These are phyloP conservation scores for Mycena albidolilacea DNA, from an alignment of 768 basidiomycete genomes.

Conservation along the genomic window DNA sequence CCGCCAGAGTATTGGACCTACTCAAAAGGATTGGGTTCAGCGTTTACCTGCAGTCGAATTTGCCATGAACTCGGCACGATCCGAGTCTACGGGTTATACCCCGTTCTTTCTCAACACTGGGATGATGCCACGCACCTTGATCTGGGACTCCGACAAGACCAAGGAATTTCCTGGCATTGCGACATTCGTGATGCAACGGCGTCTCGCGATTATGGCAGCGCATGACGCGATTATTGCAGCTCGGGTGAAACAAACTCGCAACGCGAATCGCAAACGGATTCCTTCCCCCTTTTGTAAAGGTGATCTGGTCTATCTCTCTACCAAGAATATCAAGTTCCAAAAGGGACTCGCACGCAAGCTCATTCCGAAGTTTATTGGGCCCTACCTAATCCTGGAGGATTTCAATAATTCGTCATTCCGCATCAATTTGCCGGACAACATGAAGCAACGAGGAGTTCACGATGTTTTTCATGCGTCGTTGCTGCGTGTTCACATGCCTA, in stretches of 20 bases:
- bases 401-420: background rate
- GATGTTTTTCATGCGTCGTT: too few relatives aligned
- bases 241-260: background rate
- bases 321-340: slow-evolving; percentile 6
- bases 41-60: background rate
- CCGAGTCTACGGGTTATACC: background rate
- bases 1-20: background rate
- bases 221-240: background rate
- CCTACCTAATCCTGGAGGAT: background rate
- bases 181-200: background rate
- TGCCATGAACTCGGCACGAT: background rate
- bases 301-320: slow-evolving; percentile 5
- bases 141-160: background rate
- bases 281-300: background rate
- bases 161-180: background rate
- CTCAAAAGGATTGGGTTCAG: background rate
- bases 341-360: background rate
- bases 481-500: too few relatives aligned
- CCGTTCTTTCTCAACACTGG: background rate
- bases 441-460: too few relatives aligned
- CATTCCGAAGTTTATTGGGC: slow-evolving; percentile 1
- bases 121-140: background rate
- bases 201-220: background rate
- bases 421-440: too few relatives aligned
- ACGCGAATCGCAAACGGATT: background rate